These are phyloP conservation scores for Anastatica hierochuntica DNA, from an alignment of 345 rosid species.

Conservation along the genomic window DNA sequence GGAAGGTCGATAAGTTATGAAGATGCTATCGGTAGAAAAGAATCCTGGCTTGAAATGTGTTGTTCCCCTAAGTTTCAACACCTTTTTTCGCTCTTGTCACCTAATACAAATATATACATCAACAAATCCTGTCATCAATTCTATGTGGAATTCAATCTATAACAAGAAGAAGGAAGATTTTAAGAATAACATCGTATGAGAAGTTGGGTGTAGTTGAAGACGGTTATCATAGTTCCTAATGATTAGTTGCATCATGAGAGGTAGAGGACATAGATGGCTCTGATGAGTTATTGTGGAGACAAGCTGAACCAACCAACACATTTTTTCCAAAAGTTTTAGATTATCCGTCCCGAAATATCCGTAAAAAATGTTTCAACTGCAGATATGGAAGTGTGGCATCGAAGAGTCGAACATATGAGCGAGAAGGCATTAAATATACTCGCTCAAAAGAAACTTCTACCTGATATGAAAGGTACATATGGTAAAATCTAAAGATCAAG, in stretches of 20 bases:
- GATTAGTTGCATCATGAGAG: conserved; percentile 78
- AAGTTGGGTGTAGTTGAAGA: conserved; percentile 85
- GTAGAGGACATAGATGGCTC: conserved; percentile 90
- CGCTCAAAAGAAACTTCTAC: too few relatives aligned
- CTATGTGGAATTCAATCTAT: not conserved
- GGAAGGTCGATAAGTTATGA: conserved; percentile 75
- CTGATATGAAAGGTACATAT: too few relatives aligned
- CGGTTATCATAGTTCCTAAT: conserved; percentile 90
- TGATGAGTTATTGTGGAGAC: conserved; percentile 91
- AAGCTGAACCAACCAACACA: conserved; percentile 68
- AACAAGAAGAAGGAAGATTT: too few relatives aligned
- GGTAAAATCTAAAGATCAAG: too few relatives aligned
- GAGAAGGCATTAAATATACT: too few relatives aligned
- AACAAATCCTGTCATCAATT: not conserved
- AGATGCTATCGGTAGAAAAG: conserved; percentile 59
- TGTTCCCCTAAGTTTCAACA: conserved; percentile 58
- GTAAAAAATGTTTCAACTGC: too few relatives aligned
- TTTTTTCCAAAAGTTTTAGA: too few relatives aligned
- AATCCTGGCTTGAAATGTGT: conserved; percentile 92
- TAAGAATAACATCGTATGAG: conserved; percentile 58
- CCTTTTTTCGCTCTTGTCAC: conserved; percentile 73
- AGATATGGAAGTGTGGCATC: too few relatives aligned
- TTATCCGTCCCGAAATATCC: too few relatives aligned
- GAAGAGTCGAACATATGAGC: too few relatives aligned
- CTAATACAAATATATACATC: conserved; percentile 58